Evolutionary conservation across 2,329 filamentous ascomycete species (phyloP), one percentile per base, ranked within the genome.

Genomic region (Diaporthe australafricana): DNA sequence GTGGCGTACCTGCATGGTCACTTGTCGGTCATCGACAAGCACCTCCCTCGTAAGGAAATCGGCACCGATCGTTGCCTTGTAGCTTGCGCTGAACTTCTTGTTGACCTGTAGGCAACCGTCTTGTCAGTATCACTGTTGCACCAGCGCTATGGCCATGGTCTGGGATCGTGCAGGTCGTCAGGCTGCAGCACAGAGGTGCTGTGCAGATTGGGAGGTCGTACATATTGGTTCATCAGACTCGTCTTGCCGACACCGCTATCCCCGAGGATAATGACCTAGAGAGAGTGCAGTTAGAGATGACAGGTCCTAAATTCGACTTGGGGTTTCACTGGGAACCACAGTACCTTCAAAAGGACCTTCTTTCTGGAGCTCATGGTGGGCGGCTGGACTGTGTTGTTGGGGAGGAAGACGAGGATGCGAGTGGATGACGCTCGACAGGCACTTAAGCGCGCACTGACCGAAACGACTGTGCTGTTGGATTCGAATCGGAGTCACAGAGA

Each of bases 161-260:
- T 25, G 30, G 42, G n/a, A 42, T 65, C 12, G n/a, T 65, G 60
- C 42, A 65, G 47, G 30, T 16, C 17, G n/a, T 45, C n/a, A 12
- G 47, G 60, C 60, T 65, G 52, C 53, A 38, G 45, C 35, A 22
- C 45, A 63, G 45, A 50, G 69, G 72, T 69, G 68, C 40, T 70
- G 72, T 69, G 68, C 40, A 40, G 68, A 63, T 74, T 75, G 71
- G 60, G 71, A 78, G 25, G 20, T 60, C 93, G 83, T 91, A 98
- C 96, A 94, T 98, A 99, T 98, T 99, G 96, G 87, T 99, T 99
- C 96, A 99, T 99, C 90, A 99, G 91, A 85, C 95, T 98, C 74
- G 96, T 99, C 90, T 99, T 99, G 83, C 96, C 96, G 75, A 99
- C 96, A 86, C 96, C 96, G 84, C 96, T 98, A 84, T 99, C 96